Evolutionary conservation across 352 stramenopile species (phyloP).

Genomic region (Plasmopara halstedii): DNA sequence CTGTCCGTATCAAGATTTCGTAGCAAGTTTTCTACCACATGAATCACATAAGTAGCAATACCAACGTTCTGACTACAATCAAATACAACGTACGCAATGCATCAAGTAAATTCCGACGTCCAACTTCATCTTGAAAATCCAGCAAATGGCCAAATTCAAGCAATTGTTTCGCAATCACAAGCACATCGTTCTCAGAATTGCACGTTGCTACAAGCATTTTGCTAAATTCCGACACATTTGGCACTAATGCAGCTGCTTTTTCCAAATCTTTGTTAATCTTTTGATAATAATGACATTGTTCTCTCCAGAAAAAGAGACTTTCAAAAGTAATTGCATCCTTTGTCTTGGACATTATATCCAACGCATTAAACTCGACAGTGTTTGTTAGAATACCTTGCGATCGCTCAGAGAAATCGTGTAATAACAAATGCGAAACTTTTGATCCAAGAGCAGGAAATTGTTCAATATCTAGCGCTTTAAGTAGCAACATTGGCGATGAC

Average conservation of each 20-base stretch:
- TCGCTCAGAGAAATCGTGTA: conserved; percentile 39
- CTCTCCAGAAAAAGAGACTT: conserved; percentile 72
- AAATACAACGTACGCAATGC: conserved; percentile 38
- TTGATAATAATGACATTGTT: conserved; percentile 72
- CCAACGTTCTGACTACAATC: background rate
- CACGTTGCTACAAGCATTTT: conserved; percentile 50
- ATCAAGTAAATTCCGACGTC: conserved; percentile 58
- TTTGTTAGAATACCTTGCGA: conserved; percentile 25
- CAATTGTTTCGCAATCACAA: conserved; percentile 66
- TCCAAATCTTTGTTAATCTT: conserved; percentile 50
- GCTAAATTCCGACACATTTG: conserved; percentile 64
- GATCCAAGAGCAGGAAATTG: conserved; percentile 45
- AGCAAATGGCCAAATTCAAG: conserved; percentile 52
- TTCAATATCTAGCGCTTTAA: conserved; percentile 59
- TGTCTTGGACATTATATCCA: conserved; percentile 35
- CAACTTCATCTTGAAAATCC: conserved; percentile 78
- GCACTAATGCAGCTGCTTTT: conserved; percentile 39
- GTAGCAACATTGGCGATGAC: conserved; percentile 40
- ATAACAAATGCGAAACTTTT: conserved; percentile 38
- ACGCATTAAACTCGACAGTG: conserved; percentile 33
- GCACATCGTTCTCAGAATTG: conserved; percentile 34
- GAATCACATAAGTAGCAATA: background rate
- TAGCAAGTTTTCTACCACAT: conserved; percentile 41
- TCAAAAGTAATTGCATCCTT: conserved; percentile 36
- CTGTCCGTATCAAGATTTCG: conserved; percentile 48